phyloP scores from a whole-genome alignment of 2,329 filamentous ascomycete genomes.

The Fusarium paranaense region DNA sequence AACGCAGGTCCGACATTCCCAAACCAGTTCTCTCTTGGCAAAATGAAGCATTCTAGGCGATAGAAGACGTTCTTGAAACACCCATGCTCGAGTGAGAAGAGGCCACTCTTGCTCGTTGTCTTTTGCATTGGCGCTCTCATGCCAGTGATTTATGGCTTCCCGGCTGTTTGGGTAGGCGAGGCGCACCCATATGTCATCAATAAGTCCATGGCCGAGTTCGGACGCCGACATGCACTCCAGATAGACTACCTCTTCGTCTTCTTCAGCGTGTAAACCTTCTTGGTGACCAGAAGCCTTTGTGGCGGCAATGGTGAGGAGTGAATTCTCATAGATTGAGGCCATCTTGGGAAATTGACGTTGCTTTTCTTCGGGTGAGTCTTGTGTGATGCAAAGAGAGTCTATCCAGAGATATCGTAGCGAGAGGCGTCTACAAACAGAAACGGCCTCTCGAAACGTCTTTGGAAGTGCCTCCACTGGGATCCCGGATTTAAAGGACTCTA shows the following conservation, averaged over 20 bases:
- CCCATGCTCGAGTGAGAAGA: constrained; percentile 25
- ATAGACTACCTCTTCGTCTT: background rate
- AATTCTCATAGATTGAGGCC: constrained; percentile 24
- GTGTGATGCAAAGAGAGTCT: constrained; percentile 18
- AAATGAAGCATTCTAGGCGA: constrained; percentile 29
- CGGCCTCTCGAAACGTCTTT: constrained; percentile 7
- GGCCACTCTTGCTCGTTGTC: constrained; percentile 12
- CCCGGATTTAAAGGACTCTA: background rate
- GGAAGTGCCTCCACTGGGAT: background rate
- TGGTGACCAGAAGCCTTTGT: constrained; percentile 19
- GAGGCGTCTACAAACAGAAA: constrained; percentile 6
- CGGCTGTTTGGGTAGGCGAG: background rate
- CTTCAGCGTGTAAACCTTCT: constrained; percentile 1
- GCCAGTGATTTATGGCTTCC: constrained; percentile 14
- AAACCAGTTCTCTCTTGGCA: constrained; percentile 19
- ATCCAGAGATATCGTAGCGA: constrained; percentile 23
- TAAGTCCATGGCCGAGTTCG: constrained; percentile 7
- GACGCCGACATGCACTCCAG: constrained; percentile 3
- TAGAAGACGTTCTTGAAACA: constrained; percentile 30
- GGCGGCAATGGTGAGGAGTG: constrained; percentile 16
- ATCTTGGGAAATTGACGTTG: constrained; percentile 15
- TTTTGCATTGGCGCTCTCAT: background rate
- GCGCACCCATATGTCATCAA: constrained; percentile 17
- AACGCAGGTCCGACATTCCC: constrained; percentile 19
- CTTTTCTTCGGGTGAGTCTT: constrained; percentile 5